Evolutionary conservation across 1,139 yeast genomes (phyloP).

Genomic region (Arxiozyma heterogenica): DNA sequence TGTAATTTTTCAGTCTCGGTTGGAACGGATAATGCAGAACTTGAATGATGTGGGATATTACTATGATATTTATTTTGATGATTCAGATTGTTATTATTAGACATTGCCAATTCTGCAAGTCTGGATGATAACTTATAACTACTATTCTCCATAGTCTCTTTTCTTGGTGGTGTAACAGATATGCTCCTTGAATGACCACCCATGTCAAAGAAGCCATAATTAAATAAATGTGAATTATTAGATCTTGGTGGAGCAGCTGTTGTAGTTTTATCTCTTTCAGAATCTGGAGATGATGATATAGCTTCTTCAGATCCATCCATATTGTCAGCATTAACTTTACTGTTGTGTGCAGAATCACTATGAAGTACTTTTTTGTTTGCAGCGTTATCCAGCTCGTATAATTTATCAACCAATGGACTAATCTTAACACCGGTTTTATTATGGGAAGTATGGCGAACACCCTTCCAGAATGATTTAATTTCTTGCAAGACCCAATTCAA

Average conservation of each 20-base stretch:
- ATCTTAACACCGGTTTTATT: slow-evolving; percentile 30
- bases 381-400: slow-evolving; percentile 28
- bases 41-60: slow-evolving; percentile 11
- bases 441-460: slow-evolving; percentile 32
- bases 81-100: not conserved
- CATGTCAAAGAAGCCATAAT: slow-evolving; percentile 69
- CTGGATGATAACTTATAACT: slow-evolving; percentile 13
- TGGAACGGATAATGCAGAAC: slow-evolving; percentile 17
- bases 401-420: slow-evolving; percentile 30
- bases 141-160: slow-evolving; percentile 3
- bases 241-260: slow-evolving; percentile 13
- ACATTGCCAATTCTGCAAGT: slow-evolving; percentile 15
- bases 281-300: not conserved
- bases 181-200: slow-evolving; percentile 37
- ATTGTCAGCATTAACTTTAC: not conserved
- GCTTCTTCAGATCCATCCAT: not conserved
- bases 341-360: not conserved
- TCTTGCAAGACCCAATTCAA: slow-evolving; percentile 52
- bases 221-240: slow-evolving; percentile 33
- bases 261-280: slow-evolving; percentile 5
- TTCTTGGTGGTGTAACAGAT: slow-evolving; percentile 14
- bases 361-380: slow-evolving; percentile 5
- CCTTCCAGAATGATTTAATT: slow-evolving; percentile 40
- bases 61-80: not conserved
- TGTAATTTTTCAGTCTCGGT: slow-evolving; percentile 24